Conservation (phyloP, 164 flowering plant genomes). For the Macadamia tetraphylla region DNA sequence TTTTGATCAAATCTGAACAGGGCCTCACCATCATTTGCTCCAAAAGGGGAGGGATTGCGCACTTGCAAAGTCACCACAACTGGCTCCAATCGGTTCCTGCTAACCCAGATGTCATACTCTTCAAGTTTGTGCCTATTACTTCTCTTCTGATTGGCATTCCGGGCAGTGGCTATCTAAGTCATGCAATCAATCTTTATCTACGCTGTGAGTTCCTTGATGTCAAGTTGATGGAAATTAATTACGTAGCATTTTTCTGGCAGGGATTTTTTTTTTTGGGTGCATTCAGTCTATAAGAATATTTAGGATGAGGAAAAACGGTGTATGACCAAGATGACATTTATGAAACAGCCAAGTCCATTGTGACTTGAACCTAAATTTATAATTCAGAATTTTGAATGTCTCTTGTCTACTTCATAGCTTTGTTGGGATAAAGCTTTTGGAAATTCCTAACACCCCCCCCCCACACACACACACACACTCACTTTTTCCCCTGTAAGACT, state of each 20-base stretch:
- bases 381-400: no score
- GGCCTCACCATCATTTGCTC: slow-evolving; percentile 73
- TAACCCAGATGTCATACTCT: slow-evolving; percentile 68
- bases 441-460: no score
- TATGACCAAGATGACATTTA: no score
- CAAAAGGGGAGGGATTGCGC: slow-evolving; percentile 77
- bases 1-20: slow-evolving; percentile 28
- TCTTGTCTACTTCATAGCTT: no score
- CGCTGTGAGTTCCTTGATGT: slow-evolving; percentile 59
- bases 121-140: slow-evolving; percentile 84
- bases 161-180: slow-evolving; percentile 92
- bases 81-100: slow-evolving; percentile 81
- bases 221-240: not conserved
- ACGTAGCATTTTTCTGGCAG: not conserved
- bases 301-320: no score
- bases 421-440: no score
- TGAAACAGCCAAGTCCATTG: no score
- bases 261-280: no score
- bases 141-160: slow-evolving; percentile 81
- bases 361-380: no score
- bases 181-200: slow-evolving; percentile 84
- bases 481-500: no score
- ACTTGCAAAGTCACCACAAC: slow-evolving; percentile 47
- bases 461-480: no score
- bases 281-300: no score